Evolutionary conservation across 345 rosid genomes (phyloP), one percentile per base, ranked within the genome.

Genomic region (Euclidium syriacum): DNA sequence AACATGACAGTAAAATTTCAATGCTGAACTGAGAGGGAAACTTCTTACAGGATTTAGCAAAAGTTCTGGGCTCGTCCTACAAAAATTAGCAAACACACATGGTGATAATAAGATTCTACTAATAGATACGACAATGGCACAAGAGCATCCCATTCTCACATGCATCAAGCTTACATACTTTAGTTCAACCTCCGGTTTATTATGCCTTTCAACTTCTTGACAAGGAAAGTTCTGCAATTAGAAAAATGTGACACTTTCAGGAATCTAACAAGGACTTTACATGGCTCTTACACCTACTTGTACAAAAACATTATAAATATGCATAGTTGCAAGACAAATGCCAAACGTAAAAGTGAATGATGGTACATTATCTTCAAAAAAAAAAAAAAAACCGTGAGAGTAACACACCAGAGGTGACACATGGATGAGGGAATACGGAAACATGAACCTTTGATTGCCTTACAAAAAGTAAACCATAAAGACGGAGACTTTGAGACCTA

Each of bases 141-240:
- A 64, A 50, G 30, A 29, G 47, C 40, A 64, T 41, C 39, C n/a
- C 48, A 56, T 56, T 70, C 58, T 63, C 65, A 71, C 47, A 71
- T 63, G 38, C 52, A 56, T 56, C 46, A 19, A 26, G 55, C 52
- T 75, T 71, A 79, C 91, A 67, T 94, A 87, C 99, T 87, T 90
- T 11, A 94, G 83, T 76, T 94, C 99, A 76, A 87, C 95, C 81
- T 94, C 99, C 41, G 99, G 99, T 73, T 94, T 94, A 79, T 94
- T 94, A 80, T 94, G 97, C 83, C 99, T 83, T 69, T 94, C 97
- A 65, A 94, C 99, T 83, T 94, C 99, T 83, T 94, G 99, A 77
- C 99, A 94, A 52, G 99, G 99, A 73, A 94, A 94, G 64, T 90
- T 94, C 97, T 94, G 84, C 78, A 61, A 64, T 58, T 4, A 77